Conservation (phyloP, 495 filamentous ascomycete species). For the Annulohypoxylon stygium region DNA sequence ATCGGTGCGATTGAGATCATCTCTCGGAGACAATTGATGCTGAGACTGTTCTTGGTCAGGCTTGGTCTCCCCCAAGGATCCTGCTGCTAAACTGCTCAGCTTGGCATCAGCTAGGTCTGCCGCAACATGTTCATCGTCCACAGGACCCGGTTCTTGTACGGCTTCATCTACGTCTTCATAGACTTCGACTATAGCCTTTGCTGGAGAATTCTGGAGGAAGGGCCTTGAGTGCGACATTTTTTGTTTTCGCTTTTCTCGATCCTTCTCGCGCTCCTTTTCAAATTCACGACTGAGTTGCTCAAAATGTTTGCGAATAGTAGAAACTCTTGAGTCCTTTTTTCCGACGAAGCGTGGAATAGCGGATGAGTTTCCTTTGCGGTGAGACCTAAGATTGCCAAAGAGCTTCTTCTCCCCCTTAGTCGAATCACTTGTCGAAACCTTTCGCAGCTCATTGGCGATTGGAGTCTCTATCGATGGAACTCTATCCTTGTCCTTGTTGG, state of each 20-base stretch:
- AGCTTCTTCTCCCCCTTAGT: slow-evolving; percentile 77
- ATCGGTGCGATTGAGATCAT: slow-evolving; percentile 43
- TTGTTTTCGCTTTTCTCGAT: slow-evolving; percentile 84
- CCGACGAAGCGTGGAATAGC: slow-evolving; percentile 89
- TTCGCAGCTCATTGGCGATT: slow-evolving; percentile 49
- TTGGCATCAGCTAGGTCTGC: slow-evolving; percentile 50
- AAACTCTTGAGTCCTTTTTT: slow-evolving; percentile 80
- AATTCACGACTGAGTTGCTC: slow-evolving; percentile 97
- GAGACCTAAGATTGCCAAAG: slow-evolving; percentile 72
- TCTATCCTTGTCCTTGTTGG: slow-evolving; percentile 54
- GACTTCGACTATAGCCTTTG: slow-evolving; percentile 94
- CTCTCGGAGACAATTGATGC: slow-evolving; percentile 13
- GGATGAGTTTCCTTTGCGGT: slow-evolving; percentile 74
- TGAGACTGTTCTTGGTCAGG: slow-evolving; percentile 18
- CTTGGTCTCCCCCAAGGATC: slow-evolving; percentile 40
- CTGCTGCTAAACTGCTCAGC: slow-evolving; percentile 48
- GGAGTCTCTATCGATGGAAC: slow-evolving; percentile 24
- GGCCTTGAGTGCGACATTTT: slow-evolving; percentile 83
- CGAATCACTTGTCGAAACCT: slow-evolving; percentile 47
- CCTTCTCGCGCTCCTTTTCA: slow-evolving; percentile 90
- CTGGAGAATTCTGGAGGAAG: slow-evolving; percentile 86
- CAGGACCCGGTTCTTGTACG: slow-evolving; percentile 83
- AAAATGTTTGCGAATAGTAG: slow-evolving; percentile 91
- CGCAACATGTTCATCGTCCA: slow-evolving; percentile 69
- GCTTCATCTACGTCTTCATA: slow-evolving; percentile 94